These are phyloP conservation scores for Monosporascus sp. DNA, from an alignment of 2,329 filamentous ascomycete species.

Conservation along the genomic window DNA sequence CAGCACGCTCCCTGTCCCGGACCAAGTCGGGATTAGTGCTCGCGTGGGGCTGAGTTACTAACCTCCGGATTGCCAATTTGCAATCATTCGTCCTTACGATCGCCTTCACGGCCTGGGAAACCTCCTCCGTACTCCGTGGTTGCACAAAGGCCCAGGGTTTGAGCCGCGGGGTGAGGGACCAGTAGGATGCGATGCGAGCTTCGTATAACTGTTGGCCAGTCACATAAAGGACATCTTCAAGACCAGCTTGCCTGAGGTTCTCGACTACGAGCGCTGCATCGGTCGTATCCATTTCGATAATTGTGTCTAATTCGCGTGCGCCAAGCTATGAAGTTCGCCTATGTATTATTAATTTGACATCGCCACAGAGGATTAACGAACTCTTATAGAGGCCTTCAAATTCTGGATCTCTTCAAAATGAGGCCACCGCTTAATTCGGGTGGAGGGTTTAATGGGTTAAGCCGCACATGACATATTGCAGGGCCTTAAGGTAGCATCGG, in stretches of 20 bases:
- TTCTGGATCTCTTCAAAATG: too few species aligned
- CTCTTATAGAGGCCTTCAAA: too few species aligned
- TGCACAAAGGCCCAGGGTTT: slow-evolving; percentile 2
- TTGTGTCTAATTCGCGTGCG: background rate
- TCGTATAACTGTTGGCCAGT: background rate
- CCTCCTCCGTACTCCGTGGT: background rate
- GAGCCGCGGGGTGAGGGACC: background rate
- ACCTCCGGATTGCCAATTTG: slow-evolving; percentile 2
- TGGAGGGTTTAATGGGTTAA: too few species aligned
- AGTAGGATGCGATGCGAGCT: background rate
- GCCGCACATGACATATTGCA: too few species aligned
- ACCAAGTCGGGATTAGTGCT: background rate
- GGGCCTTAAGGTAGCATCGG: too few species aligned
- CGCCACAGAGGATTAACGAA: too few species aligned
- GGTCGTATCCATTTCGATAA: background rate
- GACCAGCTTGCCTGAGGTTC: background rate
- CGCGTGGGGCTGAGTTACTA: background rate
- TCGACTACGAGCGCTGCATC: background rate
- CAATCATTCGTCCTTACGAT: background rate
- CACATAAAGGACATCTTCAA: background rate
- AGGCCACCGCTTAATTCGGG: too few species aligned
- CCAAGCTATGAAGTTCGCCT: too few species aligned
- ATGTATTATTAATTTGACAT: too few species aligned
- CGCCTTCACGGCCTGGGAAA: background rate
- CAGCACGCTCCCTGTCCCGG: background rate